Evolutionary conservation across 2,329 filamentous ascomycete species (phyloP).

Genomic region (Penicillium olsonii): DNA sequence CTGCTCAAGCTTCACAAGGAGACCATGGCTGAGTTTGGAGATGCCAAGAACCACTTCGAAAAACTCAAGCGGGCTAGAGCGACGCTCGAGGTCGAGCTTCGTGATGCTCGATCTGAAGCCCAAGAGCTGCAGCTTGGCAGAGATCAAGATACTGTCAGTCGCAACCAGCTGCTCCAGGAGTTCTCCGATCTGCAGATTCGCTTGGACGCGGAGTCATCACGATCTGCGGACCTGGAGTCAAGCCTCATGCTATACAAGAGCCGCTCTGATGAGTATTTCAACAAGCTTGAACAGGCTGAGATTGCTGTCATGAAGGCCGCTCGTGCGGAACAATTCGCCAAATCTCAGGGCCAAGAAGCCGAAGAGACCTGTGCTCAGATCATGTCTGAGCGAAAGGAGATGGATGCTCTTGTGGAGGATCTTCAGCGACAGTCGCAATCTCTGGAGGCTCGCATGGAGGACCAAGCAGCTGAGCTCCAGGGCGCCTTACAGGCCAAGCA

Average conservation of each 20-base stretch:
- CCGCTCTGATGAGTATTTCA: conserved; percentile 93
- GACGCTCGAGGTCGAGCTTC: conserved; percentile 79
- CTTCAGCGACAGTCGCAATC: conserved; percentile 86
- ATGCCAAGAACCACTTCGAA: conserved; percentile 85
- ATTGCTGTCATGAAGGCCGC: conserved; percentile 91
- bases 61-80: conserved; percentile 80
- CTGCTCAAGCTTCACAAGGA: conserved; percentile 83
- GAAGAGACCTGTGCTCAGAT: conserved; percentile 88
- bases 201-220: conserved; percentile 84
- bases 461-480: conserved; percentile 86
- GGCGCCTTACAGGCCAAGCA: conserved; percentile 86
- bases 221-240: conserved; percentile 77
- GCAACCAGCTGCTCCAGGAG: conserved; percentile 85
- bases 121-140: conserved; percentile 75
- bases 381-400: conserved; percentile 88
- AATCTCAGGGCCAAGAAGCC: conserved; percentile 82
- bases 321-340: conserved; percentile 91
- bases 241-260: conserved; percentile 88
- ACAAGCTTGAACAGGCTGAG: conserved; percentile 94
- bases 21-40: conserved; percentile 78
- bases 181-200: conserved; percentile 92
- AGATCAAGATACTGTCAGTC: conserved; percentile 85
- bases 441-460: conserved; percentile 87
- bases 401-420: conserved; percentile 84
- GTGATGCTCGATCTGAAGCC: conserved; percentile 79